phyloP scores from a whole-genome alignment of 2,329 filamentous ascomycete genomes.

The Verticillium albo-atrum region DNA sequence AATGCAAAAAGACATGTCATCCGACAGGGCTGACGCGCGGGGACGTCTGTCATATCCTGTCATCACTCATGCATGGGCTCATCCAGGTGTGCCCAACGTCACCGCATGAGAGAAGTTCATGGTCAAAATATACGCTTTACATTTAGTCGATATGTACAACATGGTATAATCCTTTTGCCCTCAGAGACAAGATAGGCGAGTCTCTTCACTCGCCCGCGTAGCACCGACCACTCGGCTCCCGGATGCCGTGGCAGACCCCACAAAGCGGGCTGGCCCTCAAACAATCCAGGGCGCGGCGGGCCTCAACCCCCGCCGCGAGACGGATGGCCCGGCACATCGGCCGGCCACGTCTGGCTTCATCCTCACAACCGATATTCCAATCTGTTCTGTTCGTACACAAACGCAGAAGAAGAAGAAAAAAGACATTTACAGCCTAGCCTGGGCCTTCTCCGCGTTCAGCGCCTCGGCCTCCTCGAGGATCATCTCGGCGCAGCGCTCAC shows the following conservation, averaged over 20 bases:
- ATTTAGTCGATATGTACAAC: background rate
- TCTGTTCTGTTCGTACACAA: background rate
- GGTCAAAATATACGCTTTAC: background rate
- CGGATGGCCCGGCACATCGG: background rate
- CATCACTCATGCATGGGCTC: no score
- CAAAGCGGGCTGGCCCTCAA: background rate
- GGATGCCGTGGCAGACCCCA: background rate
- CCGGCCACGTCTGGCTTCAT: background rate
- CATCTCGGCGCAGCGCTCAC: constrained; percentile 80
- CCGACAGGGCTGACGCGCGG: no score
- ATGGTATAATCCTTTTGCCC: background rate
- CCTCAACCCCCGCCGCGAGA: background rate
- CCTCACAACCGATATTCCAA: background rate
- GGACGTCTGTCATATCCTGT: no score
- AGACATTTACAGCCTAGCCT: constrained; percentile 1
- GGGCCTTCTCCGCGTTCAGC: constrained; percentile 2
- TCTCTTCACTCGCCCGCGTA: background rate
- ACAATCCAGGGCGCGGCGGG: background rate
- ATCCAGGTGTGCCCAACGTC: no score
- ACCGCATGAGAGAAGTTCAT: background rate
- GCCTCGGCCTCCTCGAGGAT: constrained; percentile 60
- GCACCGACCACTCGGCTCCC: background rate
- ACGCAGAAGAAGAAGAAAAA: background rate
- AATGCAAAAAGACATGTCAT: no score
- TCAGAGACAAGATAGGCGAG: background rate